Evolutionary conservation across 2,329 filamentous ascomycete species (phyloP).

Genomic region (Fusarium tanahbumbuense): DNA sequence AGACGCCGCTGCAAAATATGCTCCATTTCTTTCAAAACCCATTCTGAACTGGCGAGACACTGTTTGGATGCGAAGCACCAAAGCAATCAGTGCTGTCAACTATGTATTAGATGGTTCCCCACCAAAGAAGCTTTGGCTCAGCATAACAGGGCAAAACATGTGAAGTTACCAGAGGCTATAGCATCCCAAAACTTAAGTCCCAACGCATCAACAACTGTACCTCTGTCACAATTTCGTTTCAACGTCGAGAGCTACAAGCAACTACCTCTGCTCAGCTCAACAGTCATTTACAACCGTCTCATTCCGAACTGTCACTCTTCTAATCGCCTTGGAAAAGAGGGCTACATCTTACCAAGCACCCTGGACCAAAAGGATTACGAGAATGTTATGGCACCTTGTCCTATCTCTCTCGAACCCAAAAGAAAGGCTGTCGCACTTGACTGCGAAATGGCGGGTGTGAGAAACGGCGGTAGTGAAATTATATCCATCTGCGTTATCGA

Average conservation of each 20-base stretch:
- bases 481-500: slow-evolving; percentile 23
- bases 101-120: slow-evolving; percentile 9
- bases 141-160: not conserved
- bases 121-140: not conserved
- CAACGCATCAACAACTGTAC: fast-evolving
- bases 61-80: too few species aligned
- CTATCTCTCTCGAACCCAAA: not conserved
- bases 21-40: too few species aligned
- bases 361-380: not conserved
- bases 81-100: not conserved
- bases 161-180: not conserved
- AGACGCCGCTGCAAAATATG: too few species aligned
- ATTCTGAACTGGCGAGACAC: too few species aligned
- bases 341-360: slow-evolving; percentile 1
- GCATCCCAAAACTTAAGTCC: not conserved
- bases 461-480: not conserved
- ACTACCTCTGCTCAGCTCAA: not conserved
- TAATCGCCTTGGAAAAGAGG: slow-evolving; percentile 1
- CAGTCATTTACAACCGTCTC: not conserved
- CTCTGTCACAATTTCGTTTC: not conserved
- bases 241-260: not conserved
- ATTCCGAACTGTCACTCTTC: not conserved
- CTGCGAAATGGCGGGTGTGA: slow-evolving; percentile 16
- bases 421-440: slow-evolving; percentile 20
- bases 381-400: not conserved